Percentiles rank a stretch among this genome's conserved stretches.
Conservation (phyloP, 108 stramenopile species). For the Nitzschia putrida region DNA sequence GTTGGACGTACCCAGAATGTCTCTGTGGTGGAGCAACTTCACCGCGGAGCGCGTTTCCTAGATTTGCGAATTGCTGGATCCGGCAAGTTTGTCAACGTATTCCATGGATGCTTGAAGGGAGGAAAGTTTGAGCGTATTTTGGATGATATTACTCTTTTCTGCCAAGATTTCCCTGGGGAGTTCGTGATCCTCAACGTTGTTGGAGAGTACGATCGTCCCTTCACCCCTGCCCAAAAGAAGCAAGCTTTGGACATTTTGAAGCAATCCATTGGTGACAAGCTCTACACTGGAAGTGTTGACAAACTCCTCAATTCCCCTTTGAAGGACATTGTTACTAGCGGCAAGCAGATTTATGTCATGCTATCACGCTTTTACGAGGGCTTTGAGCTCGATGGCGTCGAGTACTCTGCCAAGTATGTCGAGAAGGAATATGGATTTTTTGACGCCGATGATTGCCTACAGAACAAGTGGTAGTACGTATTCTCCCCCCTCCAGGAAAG, state of each 20-base stretch:
- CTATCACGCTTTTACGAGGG: conserved; percentile 44
- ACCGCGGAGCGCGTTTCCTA: conserved; percentile 56
- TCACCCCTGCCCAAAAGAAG: conserved; percentile 39
- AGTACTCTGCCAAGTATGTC: conserved; percentile 32
- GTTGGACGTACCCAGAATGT: conserved; percentile 62
- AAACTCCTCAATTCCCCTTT: conserved; percentile 34
- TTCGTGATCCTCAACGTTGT: conserved; percentile 56
- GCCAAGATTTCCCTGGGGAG: conserved; percentile 51
- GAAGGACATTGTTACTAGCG: conserved; percentile 26
- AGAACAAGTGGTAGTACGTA: conserved; percentile 52
- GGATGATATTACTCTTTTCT: conserved; percentile 51
- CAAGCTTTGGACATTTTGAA: conserved; percentile 40
- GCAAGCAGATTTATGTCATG: conserved; percentile 39
- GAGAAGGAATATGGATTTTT: conserved; percentile 39
- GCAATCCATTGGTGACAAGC: conserved; percentile 33
- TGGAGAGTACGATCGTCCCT: conserved; percentile 42
- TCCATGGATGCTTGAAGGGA: conserved; percentile 62
- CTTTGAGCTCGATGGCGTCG: conserved; percentile 33
- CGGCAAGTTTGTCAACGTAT: conserved; percentile 33
- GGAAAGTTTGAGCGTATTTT: conserved; percentile 44
- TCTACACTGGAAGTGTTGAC: conserved; percentile 20
- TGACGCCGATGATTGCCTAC: conserved; percentile 33
- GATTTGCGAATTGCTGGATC: conserved; percentile 60
- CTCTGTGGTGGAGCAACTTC: conserved; percentile 57
- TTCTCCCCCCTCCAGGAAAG: neutral